phyloP scores from a whole-genome alignment of 306 rosid genomes.

The Comarum palustre region DNA sequence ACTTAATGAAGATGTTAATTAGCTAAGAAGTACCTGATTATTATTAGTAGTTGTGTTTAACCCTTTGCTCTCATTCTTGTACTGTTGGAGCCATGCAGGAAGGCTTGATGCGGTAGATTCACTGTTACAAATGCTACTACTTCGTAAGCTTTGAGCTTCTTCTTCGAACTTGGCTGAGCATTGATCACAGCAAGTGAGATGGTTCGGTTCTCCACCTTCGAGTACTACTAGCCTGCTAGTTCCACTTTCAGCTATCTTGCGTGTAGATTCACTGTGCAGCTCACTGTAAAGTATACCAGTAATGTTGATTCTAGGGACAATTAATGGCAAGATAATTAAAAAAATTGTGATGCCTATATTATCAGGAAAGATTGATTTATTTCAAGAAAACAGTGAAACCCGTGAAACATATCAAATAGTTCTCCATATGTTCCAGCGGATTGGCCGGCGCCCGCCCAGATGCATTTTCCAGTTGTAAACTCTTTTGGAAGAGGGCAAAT shows the following conservation, averaged over 20 bases:
- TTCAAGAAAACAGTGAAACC: background rate
- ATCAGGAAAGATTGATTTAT: background rate
- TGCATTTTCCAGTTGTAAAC: background rate
- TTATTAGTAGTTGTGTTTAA: constrained; percentile 21
- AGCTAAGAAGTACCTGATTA: constrained; percentile 54
- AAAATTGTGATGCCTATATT: background rate
- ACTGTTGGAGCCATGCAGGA: constrained; percentile 99
- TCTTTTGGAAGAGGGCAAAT: background rate
- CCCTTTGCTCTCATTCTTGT: constrained; percentile 59
- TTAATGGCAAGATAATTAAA: background rate
- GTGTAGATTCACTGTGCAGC: constrained; percentile 41
- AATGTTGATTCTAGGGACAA: constrained; percentile 17
- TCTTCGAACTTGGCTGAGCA: constrained; percentile 52
- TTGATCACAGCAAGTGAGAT: constrained; percentile 45
- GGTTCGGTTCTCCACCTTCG: constrained; percentile 35
- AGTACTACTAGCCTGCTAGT: constrained; percentile 36
- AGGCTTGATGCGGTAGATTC: constrained; percentile 64
- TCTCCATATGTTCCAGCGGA: background rate
- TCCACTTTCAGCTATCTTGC: constrained; percentile 47
- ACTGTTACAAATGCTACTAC: constrained; percentile 44
- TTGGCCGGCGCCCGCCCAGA: no score
- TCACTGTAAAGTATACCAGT: constrained; percentile 45
- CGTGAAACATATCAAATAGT: background rate
- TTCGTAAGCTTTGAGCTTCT: constrained; percentile 58
- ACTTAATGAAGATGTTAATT: constrained; percentile 2